Percentiles rank a stretch among this genome's conserved stretches.
Conservation (phyloP, 73 alveolate species). For the Urostyla sp. region DNA sequence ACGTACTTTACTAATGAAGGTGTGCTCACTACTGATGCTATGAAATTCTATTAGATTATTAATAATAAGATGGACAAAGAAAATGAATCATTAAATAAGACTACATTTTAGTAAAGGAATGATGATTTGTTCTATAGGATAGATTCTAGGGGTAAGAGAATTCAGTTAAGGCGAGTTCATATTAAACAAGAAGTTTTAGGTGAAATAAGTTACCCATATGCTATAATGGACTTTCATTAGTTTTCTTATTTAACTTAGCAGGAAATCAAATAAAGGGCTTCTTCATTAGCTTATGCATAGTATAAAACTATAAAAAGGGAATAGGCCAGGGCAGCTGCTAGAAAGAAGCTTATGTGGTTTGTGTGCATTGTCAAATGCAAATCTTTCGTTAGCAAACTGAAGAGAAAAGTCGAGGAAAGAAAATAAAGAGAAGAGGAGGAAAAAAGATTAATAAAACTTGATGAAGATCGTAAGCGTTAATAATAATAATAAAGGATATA, state of each 20-base stretch:
- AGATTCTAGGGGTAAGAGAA: slow-evolving; percentile 52
- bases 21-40: neutral
- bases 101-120: neutral
- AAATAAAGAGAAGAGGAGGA: slow-evolving; percentile 44
- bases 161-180: slow-evolving; percentile 46
- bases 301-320: slow-evolving; percentile 45
- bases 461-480: slow-evolving; percentile 2
- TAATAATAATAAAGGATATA: slow-evolving; percentile 18
- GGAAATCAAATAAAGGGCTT: slow-evolving; percentile 54
- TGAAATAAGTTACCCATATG: slow-evolving; percentile 39
- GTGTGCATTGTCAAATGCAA: slow-evolving; percentile 54
- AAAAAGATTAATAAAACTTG: slow-evolving; percentile 13
- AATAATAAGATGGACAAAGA: neutral
- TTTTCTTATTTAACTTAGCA: slow-evolving; percentile 46
- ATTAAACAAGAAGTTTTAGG: slow-evolving; percentile 37
- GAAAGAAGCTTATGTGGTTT: slow-evolving; percentile 22
- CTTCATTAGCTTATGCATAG: slow-evolving; percentile 40
- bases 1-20: too few relatives aligned
- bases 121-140: slow-evolving; percentile 49
- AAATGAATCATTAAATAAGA: slow-evolving; percentile 11
- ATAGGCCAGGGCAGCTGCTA: slow-evolving; percentile 35
- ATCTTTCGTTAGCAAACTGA: slow-evolving; percentile 30
- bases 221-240: slow-evolving; percentile 39
- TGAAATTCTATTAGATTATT: neutral
- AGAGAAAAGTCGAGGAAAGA: slow-evolving; percentile 20